Base-by-base conservation (phyloP, 352 stramenopile genomes). In the Pythium phragmiticola region DNA sequence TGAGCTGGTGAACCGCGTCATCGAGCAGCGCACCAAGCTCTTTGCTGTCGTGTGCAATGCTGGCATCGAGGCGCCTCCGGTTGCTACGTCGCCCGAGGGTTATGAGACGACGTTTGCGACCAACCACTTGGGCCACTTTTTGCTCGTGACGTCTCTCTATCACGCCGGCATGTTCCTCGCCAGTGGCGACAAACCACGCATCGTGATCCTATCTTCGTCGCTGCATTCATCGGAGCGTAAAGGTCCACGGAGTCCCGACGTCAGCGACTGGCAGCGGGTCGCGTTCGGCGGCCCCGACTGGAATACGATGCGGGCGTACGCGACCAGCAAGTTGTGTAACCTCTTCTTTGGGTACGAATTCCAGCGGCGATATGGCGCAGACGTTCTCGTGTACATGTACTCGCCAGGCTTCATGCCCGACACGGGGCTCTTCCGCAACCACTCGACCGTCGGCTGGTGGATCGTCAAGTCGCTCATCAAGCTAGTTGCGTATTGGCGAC, bases 241-340 rank as follows among this genome's bases (percentile, higher is more conserved):
- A 28, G 51, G 61, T 9, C 55, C 57, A 4, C 47, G 39, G 2
- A 47, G 42, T 12, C 68, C 71, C 2, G 70, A 80, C 36, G 72
- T 82, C 36, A 69, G 60, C 28, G 45, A 78, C 59, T 69, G 65
- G 66, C 47, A 79, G 12, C 60, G 63, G n/a, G 63, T 82, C 30
- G 68, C 71, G 8, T 74, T 66, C 4, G 74, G 72, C n/a, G 59
- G 57, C 50, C 28, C 60, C 23, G 42, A 62, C 12, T 75, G 61
- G 51, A 53, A 42, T 30, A 56, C 34, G 50, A 70, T 62, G 57
- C 55, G 60, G 9, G 62, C 66, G 43, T 83, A 80, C 65, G 45
- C 59, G 23, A 80, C 66, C 4, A 77, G 58, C 62, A 83, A 80
- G 43, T 67, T 80, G 14, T 82, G 72, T 63, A 80, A 83, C 28